A percentile compares a stretch with the other conserved stretches of the same genome.
These are phyloP conservation scores for Phytophthora fragariae DNA, from an alignment of 352 stramenopile species.

Conservation along the genomic window DNA sequence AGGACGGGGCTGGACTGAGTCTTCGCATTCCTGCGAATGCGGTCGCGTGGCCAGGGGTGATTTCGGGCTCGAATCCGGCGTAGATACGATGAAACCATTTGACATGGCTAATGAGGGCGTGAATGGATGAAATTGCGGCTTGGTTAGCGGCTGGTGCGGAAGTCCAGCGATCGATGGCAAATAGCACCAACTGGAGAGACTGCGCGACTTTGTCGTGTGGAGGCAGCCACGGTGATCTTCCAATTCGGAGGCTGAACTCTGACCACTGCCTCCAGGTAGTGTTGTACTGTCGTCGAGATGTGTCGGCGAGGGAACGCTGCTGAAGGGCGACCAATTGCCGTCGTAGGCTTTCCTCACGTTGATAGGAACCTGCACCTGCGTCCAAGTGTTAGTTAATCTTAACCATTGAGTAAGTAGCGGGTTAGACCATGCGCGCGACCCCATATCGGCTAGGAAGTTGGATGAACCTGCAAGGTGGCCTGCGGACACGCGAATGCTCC, in stretches of 20 bases:
- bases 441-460: constrained; percentile 8
- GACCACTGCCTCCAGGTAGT: constrained; percentile 1
- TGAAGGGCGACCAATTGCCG: constrained; percentile 7
- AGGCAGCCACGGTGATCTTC: constrained; percentile 17
- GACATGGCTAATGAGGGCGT: constrained; percentile 26
- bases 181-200: constrained; percentile 27
- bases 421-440: constrained; percentile 3
- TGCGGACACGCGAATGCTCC: neutral
- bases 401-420: neutral
- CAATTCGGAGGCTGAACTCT: neutral
- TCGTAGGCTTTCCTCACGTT: constrained; percentile 1
- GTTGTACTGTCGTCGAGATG: constrained; percentile 1
- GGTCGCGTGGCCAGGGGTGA: constrained; percentile 4
- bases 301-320: constrained; percentile 8
- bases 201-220: constrained; percentile 3
- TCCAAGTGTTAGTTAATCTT: constrained; percentile 6
- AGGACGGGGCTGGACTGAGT: neutral
- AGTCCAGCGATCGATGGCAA: constrained; percentile 18
- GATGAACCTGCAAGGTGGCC: neutral
- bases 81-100: constrained; percentile 27
- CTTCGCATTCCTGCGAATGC: constrained; percentile 15
- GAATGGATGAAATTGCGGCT: constrained; percentile 1
- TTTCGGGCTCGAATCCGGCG: neutral
- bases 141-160: neutral
- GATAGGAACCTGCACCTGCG: neutral